Base-by-base conservation (phyloP, 2,329 filamentous ascomycete genomes). In the Juglanconis oblonga region DNA sequence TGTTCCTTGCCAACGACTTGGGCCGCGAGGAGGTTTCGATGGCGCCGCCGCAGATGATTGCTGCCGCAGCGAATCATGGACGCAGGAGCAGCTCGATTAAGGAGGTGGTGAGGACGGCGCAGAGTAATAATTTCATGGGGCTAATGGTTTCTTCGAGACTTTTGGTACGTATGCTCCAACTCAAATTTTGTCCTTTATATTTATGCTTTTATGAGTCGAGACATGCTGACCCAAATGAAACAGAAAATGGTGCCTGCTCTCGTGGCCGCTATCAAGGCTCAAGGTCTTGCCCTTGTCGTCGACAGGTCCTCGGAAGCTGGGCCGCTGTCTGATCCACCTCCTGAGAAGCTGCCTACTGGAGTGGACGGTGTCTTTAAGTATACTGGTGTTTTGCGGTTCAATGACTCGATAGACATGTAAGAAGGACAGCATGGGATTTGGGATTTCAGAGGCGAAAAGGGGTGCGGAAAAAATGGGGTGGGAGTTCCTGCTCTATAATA, bases 51-150 rank as follows among this genome's bases (percentile, higher is more conserved):
- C 72, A 72, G 45, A 68, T 74, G 11, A 68, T 78, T 13, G 70
- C 75, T 61, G 78, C 82, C 66, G 90, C 87, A 66, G 58, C 56
- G 40, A 62, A 61, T 14, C 61, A 62, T 11, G 91, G 90, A 14
- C 83, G 89, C 58, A 85, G 87, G 52, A 90, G 88, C 13, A 89
- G 89, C 65, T 97, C 92, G 5, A 91, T 98, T 66, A 99, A 98
- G 77, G 94, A 99, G 73, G 91, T 91, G 4, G 95, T 97, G 13
- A 85, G 93, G 64, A 92, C 96, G 70, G 93, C 94, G 29, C 90
- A 96, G 74, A 91, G 88, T 71, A 99, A 99, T 73, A 99, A 99
- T 72, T 91, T 99, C 66, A 99, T 99, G 95, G 95, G 95, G 3
- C 74, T 99, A 69, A 91, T 98, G 62, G 97, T 93, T 76, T 92